phyloP scores from a whole-genome alignment of 768 basidiomycete genomes.

The Termitomyces sp. region DNA sequence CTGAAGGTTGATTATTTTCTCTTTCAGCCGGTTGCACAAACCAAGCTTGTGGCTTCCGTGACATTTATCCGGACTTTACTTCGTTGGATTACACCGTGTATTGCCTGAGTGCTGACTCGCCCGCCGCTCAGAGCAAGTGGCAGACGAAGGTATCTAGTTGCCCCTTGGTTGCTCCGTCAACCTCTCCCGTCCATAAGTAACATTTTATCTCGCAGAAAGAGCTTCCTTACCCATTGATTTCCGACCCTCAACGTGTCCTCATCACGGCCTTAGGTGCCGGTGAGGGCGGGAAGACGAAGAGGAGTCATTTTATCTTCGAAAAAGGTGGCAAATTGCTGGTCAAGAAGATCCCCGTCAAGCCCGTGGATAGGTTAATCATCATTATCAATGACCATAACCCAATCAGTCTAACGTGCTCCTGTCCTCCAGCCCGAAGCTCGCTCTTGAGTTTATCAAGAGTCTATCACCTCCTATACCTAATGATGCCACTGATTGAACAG shows the following conservation, averaged over 20 bases:
- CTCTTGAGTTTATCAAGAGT: constrained; percentile 64
- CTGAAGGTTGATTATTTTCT: not conserved
- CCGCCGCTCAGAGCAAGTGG: constrained; percentile 77
- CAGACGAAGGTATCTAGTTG: constrained; percentile 66
- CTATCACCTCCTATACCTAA: constrained; percentile 12
- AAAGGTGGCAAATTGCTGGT: constrained; percentile 89
- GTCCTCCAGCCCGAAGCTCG: constrained; percentile 49
- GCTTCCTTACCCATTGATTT: constrained; percentile 82
- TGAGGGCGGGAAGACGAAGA: constrained; percentile 77
- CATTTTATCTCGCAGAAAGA: constrained; percentile 50
- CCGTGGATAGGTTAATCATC: constrained; percentile 67
- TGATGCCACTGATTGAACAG: constrained; percentile 1
- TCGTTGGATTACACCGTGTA: constrained; percentile 70
- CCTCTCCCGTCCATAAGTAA: not conserved
- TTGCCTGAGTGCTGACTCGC: constrained; percentile 78
- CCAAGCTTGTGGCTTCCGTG: constrained; percentile 91
- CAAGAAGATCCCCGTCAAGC: constrained; percentile 82
- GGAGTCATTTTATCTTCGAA: constrained; percentile 92
- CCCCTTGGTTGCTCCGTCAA: too few species aligned
- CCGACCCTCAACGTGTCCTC: constrained; percentile 80
- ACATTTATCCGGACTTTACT: constrained; percentile 75
- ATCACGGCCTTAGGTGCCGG: constrained; percentile 82
- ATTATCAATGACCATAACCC: not conserved
- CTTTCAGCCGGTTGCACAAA: constrained; percentile 79
- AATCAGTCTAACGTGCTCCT: not conserved